phyloP scores from a whole-genome alignment of 345 rosid genomes.

The Angophora floribunda region DNA sequence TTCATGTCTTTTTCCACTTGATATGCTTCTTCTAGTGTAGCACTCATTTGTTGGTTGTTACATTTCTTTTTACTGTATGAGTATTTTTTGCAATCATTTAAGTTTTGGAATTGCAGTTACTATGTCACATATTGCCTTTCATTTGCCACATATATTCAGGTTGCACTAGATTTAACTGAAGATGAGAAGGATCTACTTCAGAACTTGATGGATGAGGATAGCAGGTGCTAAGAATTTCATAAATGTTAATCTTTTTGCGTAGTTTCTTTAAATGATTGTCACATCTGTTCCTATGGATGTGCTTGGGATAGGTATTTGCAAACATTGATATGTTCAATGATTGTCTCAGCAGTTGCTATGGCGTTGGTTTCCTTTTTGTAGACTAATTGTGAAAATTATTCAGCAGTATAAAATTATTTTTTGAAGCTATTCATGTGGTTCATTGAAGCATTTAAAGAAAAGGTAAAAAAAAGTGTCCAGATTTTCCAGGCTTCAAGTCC shows the following conservation, averaged over 20 bases:
- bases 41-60: neutral
- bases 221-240: conserved; percentile 28
- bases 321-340: neutral
- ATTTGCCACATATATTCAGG: conserved; percentile 17
- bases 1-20: neutral
- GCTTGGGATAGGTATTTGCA: neutral
- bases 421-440: neutral
- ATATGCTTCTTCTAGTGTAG: neutral
- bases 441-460: neutral
- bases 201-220: conserved; percentile 35
- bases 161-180: conserved; percentile 68
- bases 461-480: neutral
- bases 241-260: neutral
- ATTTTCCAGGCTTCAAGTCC: neutral
- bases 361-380: neutral
- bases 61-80: neutral
- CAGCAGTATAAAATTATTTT: neutral
- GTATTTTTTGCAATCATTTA: neutral
- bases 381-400: neutral
- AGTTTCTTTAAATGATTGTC: neutral
- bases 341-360: neutral
- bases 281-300: neutral
- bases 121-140: neutral
- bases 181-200: conserved; percentile 52
- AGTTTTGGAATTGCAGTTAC: neutral